Evolutionary conservation across 441 rosid genomes (phyloP).

Genomic region (Brassica hybrid): DNA sequence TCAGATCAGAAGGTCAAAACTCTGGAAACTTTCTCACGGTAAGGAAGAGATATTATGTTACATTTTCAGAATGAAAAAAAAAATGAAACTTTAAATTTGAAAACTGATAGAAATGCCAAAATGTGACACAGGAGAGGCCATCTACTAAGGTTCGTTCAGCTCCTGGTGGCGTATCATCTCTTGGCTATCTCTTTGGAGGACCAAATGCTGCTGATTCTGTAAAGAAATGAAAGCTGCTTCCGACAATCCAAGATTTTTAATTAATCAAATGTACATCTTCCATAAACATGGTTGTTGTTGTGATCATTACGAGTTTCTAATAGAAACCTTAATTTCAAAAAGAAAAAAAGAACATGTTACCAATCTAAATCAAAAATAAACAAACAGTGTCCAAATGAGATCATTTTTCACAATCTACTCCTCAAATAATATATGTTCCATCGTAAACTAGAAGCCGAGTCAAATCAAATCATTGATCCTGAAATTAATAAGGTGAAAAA

Average conservation of each 20-base stretch:
- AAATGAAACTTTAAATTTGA: not conserved
- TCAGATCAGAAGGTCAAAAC: constrained; percentile 78
- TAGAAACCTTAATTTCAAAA: not conserved
- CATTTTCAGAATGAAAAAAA: not conserved
- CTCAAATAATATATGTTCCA: not conserved
- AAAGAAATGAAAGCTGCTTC: constrained; percentile 26
- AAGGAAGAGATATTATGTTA: not conserved
- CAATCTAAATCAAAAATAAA: not conserved
- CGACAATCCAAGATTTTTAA: constrained; percentile 23
- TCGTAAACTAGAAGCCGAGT: not conserved
- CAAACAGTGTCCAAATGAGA: not conserved
- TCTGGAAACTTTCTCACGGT: constrained; percentile 69
- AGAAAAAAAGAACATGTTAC: not conserved
- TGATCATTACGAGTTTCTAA: not conserved
- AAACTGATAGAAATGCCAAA: constrained; percentile 1
- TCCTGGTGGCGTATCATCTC: not conserved
- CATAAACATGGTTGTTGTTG: constrained; percentile 15
- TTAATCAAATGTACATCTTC: constrained; percentile 1
- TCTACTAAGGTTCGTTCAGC: constrained; percentile 75
- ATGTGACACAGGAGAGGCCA: constrained; percentile 58
- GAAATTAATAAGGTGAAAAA: too few relatives aligned
- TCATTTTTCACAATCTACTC: not conserved
- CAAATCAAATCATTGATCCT: too few relatives aligned
- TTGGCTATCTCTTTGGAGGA: constrained; percentile 59
- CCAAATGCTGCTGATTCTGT: constrained; percentile 35